phyloP scores from a whole-genome alignment of 306 rosid species.

The Trifolium pratense region DNA sequence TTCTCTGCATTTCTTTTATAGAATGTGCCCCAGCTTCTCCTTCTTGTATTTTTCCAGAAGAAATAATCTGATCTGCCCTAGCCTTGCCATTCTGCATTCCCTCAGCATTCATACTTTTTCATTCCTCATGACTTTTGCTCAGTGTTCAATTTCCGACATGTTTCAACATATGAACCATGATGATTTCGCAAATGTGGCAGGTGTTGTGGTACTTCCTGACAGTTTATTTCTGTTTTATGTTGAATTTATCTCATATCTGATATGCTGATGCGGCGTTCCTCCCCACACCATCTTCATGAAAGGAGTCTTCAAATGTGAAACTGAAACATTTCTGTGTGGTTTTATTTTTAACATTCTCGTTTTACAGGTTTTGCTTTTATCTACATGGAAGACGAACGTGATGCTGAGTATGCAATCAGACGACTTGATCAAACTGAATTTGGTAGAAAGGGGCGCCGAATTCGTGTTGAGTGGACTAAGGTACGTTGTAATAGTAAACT shows the following conservation, averaged over 20 bases:
- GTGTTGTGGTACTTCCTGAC: conserved; percentile 73
- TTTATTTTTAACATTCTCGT: conserved; percentile 44
- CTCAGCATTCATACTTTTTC: conserved; percentile 85
- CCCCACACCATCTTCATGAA: conserved; percentile 28
- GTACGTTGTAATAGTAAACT: conserved; percentile 44
- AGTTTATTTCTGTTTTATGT: conserved; percentile 52
- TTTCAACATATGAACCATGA: conserved; percentile 80
- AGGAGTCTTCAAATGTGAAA: conserved; percentile 26
- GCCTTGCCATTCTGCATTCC: conserved; percentile 79
- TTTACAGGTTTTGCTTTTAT: conserved; percentile 78
- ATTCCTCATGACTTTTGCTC: conserved; percentile 90
- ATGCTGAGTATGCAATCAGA: conserved; percentile 88
- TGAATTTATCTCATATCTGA: conserved; percentile 41
- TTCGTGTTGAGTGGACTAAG: conserved; percentile 90
- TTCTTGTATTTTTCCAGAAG: conserved; percentile 77
- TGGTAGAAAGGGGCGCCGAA: conserved; percentile 81
- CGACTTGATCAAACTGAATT: conserved; percentile 85
- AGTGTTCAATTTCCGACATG: conserved; percentile 87
- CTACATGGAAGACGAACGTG: conserved; percentile 85
- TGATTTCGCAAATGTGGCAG: conserved; percentile 76
- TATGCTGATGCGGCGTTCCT: conserved; percentile 41
- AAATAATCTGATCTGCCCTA: conserved; percentile 74
- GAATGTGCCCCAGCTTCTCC: conserved; percentile 80
- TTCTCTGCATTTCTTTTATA: conserved; percentile 86
- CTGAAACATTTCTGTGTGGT: conserved; percentile 33